A percentile compares a stretch with the other conserved stretches of the same genome.
Evolutionary conservation across 2,329 filamentous ascomycete genomes (phyloP).

Genomic region (Paecilomyces variotii): DNA sequence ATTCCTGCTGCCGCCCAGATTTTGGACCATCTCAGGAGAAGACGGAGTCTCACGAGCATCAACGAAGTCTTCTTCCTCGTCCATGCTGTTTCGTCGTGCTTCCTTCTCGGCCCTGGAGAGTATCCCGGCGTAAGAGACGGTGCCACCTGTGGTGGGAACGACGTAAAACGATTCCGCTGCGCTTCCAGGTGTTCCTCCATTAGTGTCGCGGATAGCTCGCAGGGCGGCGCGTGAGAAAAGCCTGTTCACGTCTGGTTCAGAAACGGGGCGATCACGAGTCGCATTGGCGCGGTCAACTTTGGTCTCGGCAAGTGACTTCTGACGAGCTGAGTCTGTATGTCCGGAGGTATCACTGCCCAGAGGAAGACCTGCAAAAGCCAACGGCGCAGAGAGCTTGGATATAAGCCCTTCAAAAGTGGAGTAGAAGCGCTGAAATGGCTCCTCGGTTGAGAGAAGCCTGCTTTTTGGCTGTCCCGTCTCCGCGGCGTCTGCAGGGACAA

Average conservation of each 20-base stretch:
- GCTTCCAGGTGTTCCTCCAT: slow-evolving; percentile 52
- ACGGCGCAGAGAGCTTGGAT: slow-evolving; percentile 76
- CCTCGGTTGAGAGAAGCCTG: slow-evolving; percentile 44
- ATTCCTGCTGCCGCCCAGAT: slow-evolving; percentile 29
- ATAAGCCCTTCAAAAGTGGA: slow-evolving; percentile 83
- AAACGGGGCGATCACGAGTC: slow-evolving; percentile 30
- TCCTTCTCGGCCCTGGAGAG: slow-evolving; percentile 48
- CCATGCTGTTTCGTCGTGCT: slow-evolving; percentile 38
- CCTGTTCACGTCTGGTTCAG: slow-evolving; percentile 69
- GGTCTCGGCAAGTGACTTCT: slow-evolving; percentile 26
- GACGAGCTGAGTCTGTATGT: slow-evolving; percentile 16
- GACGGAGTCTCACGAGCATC: slow-evolving; percentile 67
- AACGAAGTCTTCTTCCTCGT: slow-evolving; percentile 80
- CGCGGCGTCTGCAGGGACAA: slow-evolving; percentile 20
- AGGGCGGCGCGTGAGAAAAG: slow-evolving; percentile 82
- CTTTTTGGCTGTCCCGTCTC: slow-evolving; percentile 15
- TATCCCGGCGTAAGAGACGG: slow-evolving; percentile 87
- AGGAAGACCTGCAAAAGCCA: slow-evolving; percentile 88
- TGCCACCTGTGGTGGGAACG: slow-evolving; percentile 84
- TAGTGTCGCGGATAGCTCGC: slow-evolving; percentile 63
- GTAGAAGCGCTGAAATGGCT: slow-evolving; percentile 86
- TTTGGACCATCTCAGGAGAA: slow-evolving; percentile 40
- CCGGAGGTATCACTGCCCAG: slow-evolving; percentile 47
- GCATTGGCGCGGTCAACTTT: slow-evolving; percentile 31
- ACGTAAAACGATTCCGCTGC: slow-evolving; percentile 75